Evolutionary conservation across 2,329 filamentous ascomycete species (phyloP).

Genomic region (Diplodia intermedia): DNA sequence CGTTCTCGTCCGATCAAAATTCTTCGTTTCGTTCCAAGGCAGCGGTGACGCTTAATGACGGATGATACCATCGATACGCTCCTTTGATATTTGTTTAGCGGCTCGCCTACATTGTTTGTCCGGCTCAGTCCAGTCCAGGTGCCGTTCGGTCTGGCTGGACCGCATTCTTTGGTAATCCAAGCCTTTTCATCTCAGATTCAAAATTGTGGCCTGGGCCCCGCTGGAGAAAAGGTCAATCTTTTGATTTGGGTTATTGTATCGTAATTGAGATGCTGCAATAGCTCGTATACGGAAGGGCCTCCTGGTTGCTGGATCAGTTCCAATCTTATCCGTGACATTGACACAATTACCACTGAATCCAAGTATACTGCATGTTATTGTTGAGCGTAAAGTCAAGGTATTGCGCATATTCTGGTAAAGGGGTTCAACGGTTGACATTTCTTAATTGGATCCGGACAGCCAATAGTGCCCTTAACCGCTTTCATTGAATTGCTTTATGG

Average conservation of each 20-base stretch:
- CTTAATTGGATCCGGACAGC: neutral
- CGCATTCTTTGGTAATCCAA: conserved; percentile 20
- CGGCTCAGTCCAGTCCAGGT: conserved; percentile 5
- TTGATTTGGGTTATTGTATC: conserved; percentile 21
- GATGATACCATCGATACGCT: conserved; percentile 33
- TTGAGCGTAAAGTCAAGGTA: neutral
- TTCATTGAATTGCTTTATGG: neutral
- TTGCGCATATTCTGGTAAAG: neutral
- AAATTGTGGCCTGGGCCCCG: conserved; percentile 23
- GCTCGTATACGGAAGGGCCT: conserved; percentile 9
- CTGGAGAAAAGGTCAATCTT: conserved; percentile 25
- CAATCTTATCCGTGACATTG: neutral
- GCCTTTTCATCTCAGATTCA: conserved; percentile 5
- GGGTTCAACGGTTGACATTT: neutral
- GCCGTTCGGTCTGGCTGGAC: neutral
- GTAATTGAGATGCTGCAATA: conserved; percentile 24
- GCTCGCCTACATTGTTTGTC: conserved; percentile 22
- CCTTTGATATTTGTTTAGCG: conserved; percentile 25
- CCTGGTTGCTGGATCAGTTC: neutral
- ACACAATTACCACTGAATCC: neutral
- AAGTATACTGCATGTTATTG: neutral
- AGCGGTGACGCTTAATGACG: conserved; percentile 33
- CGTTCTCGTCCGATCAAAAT: conserved; percentile 32
- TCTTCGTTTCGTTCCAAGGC: conserved; percentile 26
- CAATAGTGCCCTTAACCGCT: neutral